Conservation (phyloP, 345 rosid genomes). For the Anastatica hierochuntica region DNA sequence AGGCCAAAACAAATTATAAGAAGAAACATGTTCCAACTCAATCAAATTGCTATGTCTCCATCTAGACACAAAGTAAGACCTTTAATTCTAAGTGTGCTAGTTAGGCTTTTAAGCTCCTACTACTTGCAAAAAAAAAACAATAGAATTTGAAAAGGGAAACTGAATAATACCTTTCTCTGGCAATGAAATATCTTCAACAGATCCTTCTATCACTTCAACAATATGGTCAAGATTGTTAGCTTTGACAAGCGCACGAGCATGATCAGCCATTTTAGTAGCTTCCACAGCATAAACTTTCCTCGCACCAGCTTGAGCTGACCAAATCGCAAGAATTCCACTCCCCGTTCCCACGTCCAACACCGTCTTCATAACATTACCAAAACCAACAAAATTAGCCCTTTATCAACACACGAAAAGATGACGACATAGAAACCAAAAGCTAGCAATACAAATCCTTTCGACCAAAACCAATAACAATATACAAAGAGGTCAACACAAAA, state of each 20-base stretch:
- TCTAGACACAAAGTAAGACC: too few species aligned
- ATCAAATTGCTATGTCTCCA: background rate
- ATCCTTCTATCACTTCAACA: slow-evolving; percentile 81
- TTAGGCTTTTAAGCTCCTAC: too few species aligned
- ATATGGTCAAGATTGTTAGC: slow-evolving; percentile 65
- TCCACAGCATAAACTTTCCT: slow-evolving; percentile 96
- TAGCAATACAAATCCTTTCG: background rate
- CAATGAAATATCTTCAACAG: slow-evolving; percentile 65
- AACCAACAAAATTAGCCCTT: slow-evolving; percentile 2
- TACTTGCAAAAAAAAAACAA: too few species aligned
- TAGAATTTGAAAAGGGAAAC: background rate
- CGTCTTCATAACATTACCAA: slow-evolving; percentile 35
- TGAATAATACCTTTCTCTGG: slow-evolving; percentile 73
- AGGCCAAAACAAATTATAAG: background rate
- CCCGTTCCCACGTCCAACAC: slow-evolving; percentile 98
- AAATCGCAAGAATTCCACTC: slow-evolving; percentile 96
- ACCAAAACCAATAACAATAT: too few species aligned
- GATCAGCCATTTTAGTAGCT: slow-evolving; percentile 90
- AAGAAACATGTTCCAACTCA: background rate
- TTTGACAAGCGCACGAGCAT: slow-evolving; percentile 74
- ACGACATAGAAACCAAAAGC: background rate
- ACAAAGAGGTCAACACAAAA: background rate
- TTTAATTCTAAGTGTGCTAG: too few species aligned
- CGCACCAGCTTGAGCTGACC: slow-evolving; percentile 99
- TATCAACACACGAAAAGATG: background rate